These are phyloP conservation scores for Cryoendolithus antarcticus DNA, from an alignment of 2,329 filamentous ascomycete genomes.

Conservation along the genomic window DNA sequence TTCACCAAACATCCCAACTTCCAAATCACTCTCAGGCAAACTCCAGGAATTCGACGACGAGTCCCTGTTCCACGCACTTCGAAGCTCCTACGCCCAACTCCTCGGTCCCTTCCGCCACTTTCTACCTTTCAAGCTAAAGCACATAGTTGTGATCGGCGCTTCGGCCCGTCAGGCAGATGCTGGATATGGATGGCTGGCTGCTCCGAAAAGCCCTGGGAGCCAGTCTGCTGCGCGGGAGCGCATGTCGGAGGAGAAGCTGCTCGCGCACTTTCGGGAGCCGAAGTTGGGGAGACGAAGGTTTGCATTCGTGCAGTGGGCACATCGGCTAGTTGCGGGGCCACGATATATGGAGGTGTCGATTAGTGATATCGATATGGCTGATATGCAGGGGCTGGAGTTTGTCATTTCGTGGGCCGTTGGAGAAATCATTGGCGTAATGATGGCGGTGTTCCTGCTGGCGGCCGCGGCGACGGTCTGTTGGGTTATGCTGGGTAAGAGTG, in stretches of 20 bases:
- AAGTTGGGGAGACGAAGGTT: conserved; percentile 24
- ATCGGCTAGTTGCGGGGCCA: conserved; percentile 17
- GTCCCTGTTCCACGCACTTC: conserved; percentile 20
- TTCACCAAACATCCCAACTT: too few species aligned
- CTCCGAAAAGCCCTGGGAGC: conserved; percentile 13
- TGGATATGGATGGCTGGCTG: conserved; percentile 18
- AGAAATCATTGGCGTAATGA: conserved; percentile 16
- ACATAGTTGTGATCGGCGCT: conserved; percentile 17
- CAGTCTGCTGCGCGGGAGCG: conserved; percentile 8
- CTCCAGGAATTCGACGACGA: conserved; percentile 22
- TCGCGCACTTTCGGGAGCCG: conserved; percentile 24
- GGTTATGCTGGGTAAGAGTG: conserved; percentile 24
- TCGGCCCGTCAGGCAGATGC: conserved; percentile 15
- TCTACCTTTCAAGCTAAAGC: conserved; percentile 19
- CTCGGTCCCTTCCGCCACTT: conserved; percentile 16
- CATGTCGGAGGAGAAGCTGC: conserved; percentile 29
- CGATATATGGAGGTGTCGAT: too few species aligned
- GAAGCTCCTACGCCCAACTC: conserved; percentile 15
- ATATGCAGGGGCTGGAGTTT: conserved; percentile 26
- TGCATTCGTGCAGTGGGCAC: conserved; percentile 33
- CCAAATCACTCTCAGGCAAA: not conserved
- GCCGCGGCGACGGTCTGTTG: conserved; percentile 23
- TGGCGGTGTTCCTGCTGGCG: too few species aligned
- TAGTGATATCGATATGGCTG: too few species aligned
- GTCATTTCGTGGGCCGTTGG: conserved; percentile 21